Conservation (phyloP, 192 early-diverging fungal genomes). For the Umbelopsis ramanniana region DNA sequence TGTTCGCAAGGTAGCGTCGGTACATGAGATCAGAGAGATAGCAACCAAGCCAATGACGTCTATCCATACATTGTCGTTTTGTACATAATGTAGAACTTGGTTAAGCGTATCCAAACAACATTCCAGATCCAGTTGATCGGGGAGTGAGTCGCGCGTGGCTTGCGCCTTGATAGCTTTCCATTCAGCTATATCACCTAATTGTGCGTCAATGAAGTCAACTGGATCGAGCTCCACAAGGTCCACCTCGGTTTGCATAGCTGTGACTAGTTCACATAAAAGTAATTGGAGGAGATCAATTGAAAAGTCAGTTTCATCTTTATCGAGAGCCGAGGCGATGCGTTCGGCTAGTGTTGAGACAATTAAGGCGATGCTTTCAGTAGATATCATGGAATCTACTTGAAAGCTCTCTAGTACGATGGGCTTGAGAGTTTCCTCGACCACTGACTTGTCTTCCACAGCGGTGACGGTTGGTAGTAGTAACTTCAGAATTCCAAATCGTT, state of each 20-base stretch:
- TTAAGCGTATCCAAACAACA: slow-evolving; percentile 34
- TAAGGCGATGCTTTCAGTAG: slow-evolving; percentile 32
- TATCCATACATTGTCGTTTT: slow-evolving; percentile 23
- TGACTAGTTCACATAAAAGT: slow-evolving; percentile 12
- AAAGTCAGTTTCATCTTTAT: slow-evolving; percentile 18
- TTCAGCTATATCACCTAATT: not conserved
- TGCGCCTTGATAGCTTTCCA: slow-evolving; percentile 20
- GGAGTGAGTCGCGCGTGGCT: not conserved
- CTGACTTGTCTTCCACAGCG: slow-evolving; percentile 24
- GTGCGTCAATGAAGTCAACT: slow-evolving; percentile 20
- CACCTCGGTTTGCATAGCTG: slow-evolving; percentile 29
- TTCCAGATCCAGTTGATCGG: slow-evolving; percentile 33
- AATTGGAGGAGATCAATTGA: slow-evolving; percentile 28
- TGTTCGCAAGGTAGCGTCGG: slow-evolving; percentile 29
- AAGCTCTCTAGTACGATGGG: slow-evolving; percentile 34
- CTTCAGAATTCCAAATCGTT: slow-evolving; percentile 37
- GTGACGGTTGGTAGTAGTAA: slow-evolving; percentile 34
- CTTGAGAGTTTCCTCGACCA: slow-evolving; percentile 24
- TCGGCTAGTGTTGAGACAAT: slow-evolving; percentile 20
- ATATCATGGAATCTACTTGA: slow-evolving; percentile 34
- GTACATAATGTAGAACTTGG: slow-evolving; percentile 25
- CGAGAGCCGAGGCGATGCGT: slow-evolving; percentile 25
- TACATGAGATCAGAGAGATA: slow-evolving; percentile 36
- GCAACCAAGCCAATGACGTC: slow-evolving; percentile 30
- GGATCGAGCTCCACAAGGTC: slow-evolving; percentile 41